Conservation (phyloP, 1,284 basidiomycete species). For the Apiotrichum domesticum region DNA sequence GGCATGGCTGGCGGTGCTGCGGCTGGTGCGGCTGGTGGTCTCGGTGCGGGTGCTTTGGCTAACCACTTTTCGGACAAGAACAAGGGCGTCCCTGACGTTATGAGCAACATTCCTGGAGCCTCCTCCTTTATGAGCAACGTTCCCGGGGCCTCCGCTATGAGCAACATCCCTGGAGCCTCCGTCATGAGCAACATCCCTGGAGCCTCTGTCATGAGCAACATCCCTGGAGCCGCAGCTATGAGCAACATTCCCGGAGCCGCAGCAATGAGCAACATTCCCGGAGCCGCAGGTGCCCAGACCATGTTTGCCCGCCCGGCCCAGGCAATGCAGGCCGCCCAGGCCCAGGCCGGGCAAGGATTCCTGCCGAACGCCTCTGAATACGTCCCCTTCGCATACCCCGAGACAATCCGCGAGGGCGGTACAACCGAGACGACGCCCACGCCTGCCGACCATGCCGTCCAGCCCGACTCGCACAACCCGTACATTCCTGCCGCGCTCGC, state of each 20-base stretch:
- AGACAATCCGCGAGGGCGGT: neutral
- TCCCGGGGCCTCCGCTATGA: no score
- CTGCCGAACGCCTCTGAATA: neutral
- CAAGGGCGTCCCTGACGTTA: neutral
- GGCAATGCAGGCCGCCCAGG: neutral
- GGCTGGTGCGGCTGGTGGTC: neutral
- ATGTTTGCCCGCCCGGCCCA: neutral
- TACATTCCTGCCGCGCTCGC: neutral
- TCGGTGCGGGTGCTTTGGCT: neutral
- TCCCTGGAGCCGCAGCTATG: neutral
- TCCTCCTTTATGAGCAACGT: no score
- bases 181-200: neutral
- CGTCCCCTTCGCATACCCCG: slow-evolving; percentile 1
- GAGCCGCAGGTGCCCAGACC: neutral
- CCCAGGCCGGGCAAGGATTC: neutral
- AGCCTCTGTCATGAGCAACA: neutral
- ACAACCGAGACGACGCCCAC: neutral
- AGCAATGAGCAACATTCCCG: no score
- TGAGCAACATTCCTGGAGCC: no score
- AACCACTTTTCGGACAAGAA: neutral
- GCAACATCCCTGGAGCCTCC: neutral
- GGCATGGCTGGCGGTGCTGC: neutral
- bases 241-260: neutral
- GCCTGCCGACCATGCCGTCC: neutral
- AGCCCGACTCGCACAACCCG: neutral